Base-by-base conservation (phyloP, 108 stramenopile genomes). In the Skeletonema potamos region DNA sequence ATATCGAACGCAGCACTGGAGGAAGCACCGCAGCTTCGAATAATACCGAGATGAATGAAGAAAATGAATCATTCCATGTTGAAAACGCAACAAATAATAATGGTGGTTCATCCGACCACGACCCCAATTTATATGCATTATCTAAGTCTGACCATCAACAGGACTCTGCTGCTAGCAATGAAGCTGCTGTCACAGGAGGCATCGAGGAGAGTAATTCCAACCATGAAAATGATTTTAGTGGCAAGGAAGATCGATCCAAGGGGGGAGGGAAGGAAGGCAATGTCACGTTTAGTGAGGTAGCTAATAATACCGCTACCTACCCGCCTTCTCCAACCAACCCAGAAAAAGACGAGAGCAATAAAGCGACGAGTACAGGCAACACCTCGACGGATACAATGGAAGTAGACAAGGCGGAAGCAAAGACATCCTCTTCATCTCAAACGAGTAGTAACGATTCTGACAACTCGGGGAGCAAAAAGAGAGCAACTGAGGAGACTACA, bases 361-460 rank as follows among this genome's bases (percentile, higher is more conserved):
- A 41, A n/a, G 2, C 15, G 15, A 15, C 15, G 13, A 3, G n/a
- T n/a, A n/a, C n/a, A n/a, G n/a, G n/a, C n/a, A 34, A 34, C 6
- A 34, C 4, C 34, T 6, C 7, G 34, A 34, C 34, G 6, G 48
- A 24, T 51, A 6, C 20, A 51, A 51, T 22, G 22, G 48, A 51
- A 6, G 22, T 41, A 41, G 39, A 41, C 15, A 15, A 41, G n/a
- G 39, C 39, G 39, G 39, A 15, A 1, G 39, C 39, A 41, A 37
- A 37, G 36, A 9, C 10, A 37, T 8, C 36, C n/a, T n/a, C n/a
- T n/a, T 37, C 36, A 12, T 37, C 36, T 37, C 36, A 11, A 37
- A 12, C 9, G 1, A 41, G 15, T 41, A 41, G 15, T 41, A 41
- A n/a, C 39, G 65, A 66, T 26, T 68, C 66, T 32, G 66, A 58